Percentiles rank a stretch among this genome's conserved stretches.
These are phyloP conservation scores for grape (Vitis vinifera) DNA, from an alignment of 164 flowering plant genomes.

Conservation along the genomic window DNA sequence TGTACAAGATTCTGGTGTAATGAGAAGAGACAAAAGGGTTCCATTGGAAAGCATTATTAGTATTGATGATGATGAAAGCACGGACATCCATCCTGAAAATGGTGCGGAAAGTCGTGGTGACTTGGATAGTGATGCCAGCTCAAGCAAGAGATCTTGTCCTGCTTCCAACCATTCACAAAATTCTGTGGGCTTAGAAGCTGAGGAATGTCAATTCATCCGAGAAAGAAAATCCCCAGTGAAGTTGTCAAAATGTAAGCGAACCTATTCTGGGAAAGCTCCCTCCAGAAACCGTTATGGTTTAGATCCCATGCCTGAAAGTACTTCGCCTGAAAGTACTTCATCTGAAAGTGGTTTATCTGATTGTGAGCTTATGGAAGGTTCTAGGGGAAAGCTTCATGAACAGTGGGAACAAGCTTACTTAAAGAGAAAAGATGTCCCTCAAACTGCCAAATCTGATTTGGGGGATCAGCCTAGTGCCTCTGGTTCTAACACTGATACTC, in stretches of 20 bases:
- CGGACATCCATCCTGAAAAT: constrained; percentile 20
- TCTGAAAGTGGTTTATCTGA: constrained; percentile 67
- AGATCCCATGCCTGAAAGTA: constrained; percentile 26
- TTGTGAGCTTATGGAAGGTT: constrained; percentile 68
- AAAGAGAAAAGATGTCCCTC: constrained; percentile 32
- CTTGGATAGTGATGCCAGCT: constrained; percentile 37
- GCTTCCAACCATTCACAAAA: constrained; percentile 12
- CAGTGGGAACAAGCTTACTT: constrained; percentile 71
- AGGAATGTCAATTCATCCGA: constrained; percentile 29
- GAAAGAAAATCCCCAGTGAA: constrained; percentile 32
- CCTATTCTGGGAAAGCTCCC: constrained; percentile 27
- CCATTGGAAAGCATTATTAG: constrained; percentile 34
- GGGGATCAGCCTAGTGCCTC: constrained; percentile 38
- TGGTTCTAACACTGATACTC: constrained; percentile 21
- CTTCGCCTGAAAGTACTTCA: constrained; percentile 33
- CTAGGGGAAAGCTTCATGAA: constrained; percentile 52
- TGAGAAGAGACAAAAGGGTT: constrained; percentile 15
- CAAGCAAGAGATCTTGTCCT: constrained; percentile 27
- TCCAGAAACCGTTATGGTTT: constrained; percentile 45
- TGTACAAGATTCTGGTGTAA: constrained; percentile 14
- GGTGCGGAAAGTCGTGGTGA: constrained; percentile 23
- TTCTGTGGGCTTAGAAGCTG: constrained; percentile 24
- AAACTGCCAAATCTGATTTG: constrained; percentile 17
- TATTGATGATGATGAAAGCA: constrained; percentile 58
- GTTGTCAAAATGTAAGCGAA: constrained; percentile 41